These are phyloP conservation scores for Arachis stenosperma DNA, from an alignment of 306 rosid genomes.

Conservation along the genomic window DNA sequence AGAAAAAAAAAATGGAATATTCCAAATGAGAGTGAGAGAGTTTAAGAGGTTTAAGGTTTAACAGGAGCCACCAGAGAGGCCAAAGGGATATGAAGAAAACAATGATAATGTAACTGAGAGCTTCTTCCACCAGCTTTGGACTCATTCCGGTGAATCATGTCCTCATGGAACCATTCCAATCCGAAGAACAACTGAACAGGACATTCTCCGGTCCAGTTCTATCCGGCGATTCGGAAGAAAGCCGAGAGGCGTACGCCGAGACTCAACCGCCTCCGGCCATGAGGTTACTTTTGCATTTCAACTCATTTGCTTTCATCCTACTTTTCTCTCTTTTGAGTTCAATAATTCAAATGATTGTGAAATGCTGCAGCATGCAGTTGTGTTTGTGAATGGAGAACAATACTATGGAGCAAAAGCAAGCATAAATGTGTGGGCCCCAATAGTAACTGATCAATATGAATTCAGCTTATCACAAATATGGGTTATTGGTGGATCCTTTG, in stretches of 20 bases:
- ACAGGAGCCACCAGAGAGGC: slow-evolving; percentile 95
- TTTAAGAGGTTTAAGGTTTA: slow-evolving; percentile 38
- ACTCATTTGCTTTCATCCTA: neutral
- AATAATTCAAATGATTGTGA: neutral
- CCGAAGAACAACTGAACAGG: slow-evolving; percentile 75
- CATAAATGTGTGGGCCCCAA: slow-evolving; percentile 90
- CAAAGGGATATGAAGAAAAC: slow-evolving; percentile 50
- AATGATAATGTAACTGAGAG: slow-evolving; percentile 47
- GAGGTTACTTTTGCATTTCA: slow-evolving; percentile 55
- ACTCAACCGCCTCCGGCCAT: slow-evolving; percentile 84
- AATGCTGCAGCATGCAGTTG: slow-evolving; percentile 86
- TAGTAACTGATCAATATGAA: slow-evolving; percentile 74
- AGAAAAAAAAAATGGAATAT: slow-evolving; percentile 32
- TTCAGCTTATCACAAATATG: slow-evolving; percentile 97
- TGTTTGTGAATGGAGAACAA: slow-evolving; percentile 91
- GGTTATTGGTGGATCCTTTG: slow-evolving; percentile 96
- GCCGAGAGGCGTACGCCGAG: slow-evolving; percentile 75
- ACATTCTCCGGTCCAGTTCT: slow-evolving; percentile 83
- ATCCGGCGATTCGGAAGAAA: slow-evolving; percentile 76
- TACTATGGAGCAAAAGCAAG: slow-evolving; percentile 96
- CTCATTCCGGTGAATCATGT: slow-evolving; percentile 75
- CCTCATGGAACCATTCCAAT: slow-evolving; percentile 93
- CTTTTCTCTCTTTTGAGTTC: neutral
- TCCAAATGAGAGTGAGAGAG: slow-evolving; percentile 38
- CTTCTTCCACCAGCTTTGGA: slow-evolving; percentile 66